Evolutionary conservation across 306 rosid species (phyloP).

Genomic region (Arachis hypogaea): DNA sequence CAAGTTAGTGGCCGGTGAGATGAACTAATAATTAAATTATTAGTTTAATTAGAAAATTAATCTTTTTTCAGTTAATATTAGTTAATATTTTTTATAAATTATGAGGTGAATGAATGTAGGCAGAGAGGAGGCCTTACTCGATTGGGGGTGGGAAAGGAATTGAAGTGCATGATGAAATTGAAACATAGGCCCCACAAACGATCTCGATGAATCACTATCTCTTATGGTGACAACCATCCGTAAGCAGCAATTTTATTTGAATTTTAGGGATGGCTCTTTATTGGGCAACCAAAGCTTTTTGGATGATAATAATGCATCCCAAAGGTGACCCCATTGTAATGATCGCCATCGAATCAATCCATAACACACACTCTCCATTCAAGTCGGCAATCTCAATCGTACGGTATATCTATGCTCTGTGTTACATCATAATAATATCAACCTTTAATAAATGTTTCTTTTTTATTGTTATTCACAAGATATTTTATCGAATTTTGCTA

Average conservation of each 20-base stretch:
- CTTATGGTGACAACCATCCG: constrained; percentile 42
- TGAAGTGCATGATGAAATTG: too few relatives aligned
- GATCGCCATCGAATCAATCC: constrained; percentile 37
- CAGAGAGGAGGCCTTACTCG: too few relatives aligned
- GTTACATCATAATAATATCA: constrained; percentile 20
- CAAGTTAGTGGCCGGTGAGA: too few relatives aligned
- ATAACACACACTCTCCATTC: constrained; percentile 29
- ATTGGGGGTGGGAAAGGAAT: too few relatives aligned
- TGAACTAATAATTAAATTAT: too few relatives aligned
- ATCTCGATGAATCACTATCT: constrained; percentile 38
- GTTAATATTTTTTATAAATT: too few relatives aligned
- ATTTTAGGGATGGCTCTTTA: constrained; percentile 36
- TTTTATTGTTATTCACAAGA: too few relatives aligned
- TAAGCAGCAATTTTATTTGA: constrained; percentile 40
- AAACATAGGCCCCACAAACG: constrained; percentile 39
- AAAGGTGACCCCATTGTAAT: constrained; percentile 40
- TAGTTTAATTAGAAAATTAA: too few relatives aligned
- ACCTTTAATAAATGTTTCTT: neutral
- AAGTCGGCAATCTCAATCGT: constrained; percentile 33
- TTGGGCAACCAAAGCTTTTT: constrained; percentile 37
- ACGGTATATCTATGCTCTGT: neutral
- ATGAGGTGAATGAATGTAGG: too few relatives aligned
- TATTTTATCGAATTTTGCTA: too few relatives aligned
- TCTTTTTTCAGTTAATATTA: too few relatives aligned
- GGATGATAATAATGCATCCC: constrained; percentile 33